phyloP scores from a whole-genome alignment of 169 alveolate genomes.

The Eimeria praecox region DNA sequence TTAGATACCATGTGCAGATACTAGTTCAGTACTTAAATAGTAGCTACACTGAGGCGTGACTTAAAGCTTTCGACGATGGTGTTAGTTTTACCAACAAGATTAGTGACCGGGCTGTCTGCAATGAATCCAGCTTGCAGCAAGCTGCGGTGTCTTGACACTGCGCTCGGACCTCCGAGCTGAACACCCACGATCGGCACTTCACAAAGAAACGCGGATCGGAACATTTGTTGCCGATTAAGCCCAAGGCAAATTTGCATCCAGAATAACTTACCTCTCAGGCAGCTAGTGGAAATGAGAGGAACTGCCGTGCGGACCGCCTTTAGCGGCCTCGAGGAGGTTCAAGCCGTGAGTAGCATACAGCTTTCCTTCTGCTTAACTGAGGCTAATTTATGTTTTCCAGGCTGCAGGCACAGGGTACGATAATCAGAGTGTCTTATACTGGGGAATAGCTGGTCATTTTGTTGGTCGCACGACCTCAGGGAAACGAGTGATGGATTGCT shows the following conservation, averaged over 20 bases:
- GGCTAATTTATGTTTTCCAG: neutral
- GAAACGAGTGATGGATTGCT: conserved; percentile 67
- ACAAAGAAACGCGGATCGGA: conserved; percentile 69
- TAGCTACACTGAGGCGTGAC: neutral
- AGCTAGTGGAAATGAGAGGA: conserved; percentile 71
- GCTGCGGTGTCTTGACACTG: conserved; percentile 75
- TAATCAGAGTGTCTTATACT: neutral
- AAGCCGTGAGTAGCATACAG: conserved; percentile 62
- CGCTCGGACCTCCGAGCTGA: neutral
- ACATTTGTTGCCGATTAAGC: conserved; percentile 63
- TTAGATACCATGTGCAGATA: too few species aligned
- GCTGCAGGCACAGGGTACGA: conserved; percentile 82
- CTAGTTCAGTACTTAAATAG: neutral
- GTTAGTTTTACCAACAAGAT: neutral
- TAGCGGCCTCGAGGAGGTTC: conserved; percentile 81
- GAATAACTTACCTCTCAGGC: conserved; percentile 52
- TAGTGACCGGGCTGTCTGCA: conserved; percentile 36
- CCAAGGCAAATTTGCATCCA: conserved; percentile 23
- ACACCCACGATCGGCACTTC: conserved; percentile 42
- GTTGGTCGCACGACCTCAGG: conserved; percentile 24
- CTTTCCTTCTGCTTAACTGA: neutral
- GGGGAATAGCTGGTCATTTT: neutral
- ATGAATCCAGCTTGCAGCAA: conserved; percentile 18
- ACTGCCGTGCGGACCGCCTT: conserved; percentile 80
- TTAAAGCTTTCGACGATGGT: neutral